Evolutionary conservation across 495 filamentous ascomycete species (phyloP).

Genomic region (Halenospora varia): DNA sequence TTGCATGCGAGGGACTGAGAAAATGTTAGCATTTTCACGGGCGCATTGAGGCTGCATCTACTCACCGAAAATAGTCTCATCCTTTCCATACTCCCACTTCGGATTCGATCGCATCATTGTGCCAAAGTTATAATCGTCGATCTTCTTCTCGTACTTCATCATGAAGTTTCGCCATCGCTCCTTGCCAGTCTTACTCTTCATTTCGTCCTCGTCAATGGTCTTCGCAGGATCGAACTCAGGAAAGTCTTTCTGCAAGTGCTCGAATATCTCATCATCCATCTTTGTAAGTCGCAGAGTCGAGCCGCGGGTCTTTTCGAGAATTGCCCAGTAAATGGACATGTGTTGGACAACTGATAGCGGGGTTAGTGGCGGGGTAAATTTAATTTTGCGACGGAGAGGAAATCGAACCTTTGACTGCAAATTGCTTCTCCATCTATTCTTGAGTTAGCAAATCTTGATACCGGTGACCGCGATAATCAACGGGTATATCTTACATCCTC

Average conservation of each 20-base stretch:
- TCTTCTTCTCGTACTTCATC: conserved; percentile 85
- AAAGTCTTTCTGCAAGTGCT: conserved; percentile 80
- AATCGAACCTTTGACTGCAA: conserved; percentile 83
- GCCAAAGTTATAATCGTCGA: conserved; percentile 96
- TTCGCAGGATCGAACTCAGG: conserved; percentile 83
- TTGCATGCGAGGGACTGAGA: conserved; percentile 80
- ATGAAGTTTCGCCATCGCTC: conserved; percentile 95
- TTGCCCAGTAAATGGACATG: conserved; percentile 93
- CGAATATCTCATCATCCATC: conserved; percentile 90
- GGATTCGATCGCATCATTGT: conserved; percentile 81
- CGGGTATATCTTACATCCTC: conserved; percentile 58
- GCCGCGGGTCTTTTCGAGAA: conserved; percentile 85
- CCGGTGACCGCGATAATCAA: not conserved
- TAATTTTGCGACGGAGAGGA: not conserved
- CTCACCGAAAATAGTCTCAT: conserved; percentile 88
- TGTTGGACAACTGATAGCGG: conserved; percentile 73
- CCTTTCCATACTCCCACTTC: conserved; percentile 77
- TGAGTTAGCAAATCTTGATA: conserved; percentile 3
- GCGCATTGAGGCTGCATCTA: not conserved
- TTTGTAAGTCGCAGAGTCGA: conserved; percentile 85
- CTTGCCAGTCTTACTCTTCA: conserved; percentile 98
- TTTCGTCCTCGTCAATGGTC: conserved; percentile 82
- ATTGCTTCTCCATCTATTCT: conserved; percentile 96
- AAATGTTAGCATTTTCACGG: conserved; percentile 12
- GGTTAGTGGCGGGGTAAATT: conserved; percentile 15